Evolutionary conservation across 495 filamentous ascomycete genomes (phyloP), one percentile per base, ranked within the genome.

Genomic region (Evernia prunastri): DNA sequence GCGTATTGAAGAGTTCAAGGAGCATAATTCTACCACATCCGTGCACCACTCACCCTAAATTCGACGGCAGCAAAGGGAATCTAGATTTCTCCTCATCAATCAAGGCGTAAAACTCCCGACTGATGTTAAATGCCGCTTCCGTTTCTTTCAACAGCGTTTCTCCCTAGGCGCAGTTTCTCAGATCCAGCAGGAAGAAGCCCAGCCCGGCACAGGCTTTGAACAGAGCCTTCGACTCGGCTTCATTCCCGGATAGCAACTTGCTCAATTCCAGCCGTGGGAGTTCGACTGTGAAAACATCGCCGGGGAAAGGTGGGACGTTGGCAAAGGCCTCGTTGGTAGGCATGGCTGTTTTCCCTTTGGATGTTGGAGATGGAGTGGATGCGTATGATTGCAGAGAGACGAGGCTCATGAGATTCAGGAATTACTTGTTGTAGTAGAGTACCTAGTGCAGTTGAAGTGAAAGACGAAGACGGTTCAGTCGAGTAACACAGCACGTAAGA

Each of bases 141-240:
- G 31, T 25, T 9, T 63, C 47, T 40, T 42, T 29, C 8, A 63
- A 33, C 7, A 63, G 13, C 1, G 33, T 36, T 15, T 63, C 49
- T 12, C 61, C 61, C 12, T 56, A 17, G 8, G 1, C 20, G 23
- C 47, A 54, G 5, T 51, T 36, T 58, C 47, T 25, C 17, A 63
- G 23, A 42, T 63, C 47, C n/a, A 63, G 61, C 47, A 63, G 33
- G 15, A 43, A 56, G 61, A 63, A 63, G 8, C 61, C 61, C 9
- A 36, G 23, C 6, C 36, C 20, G 2, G 33, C n/a, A 36, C 47
- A 63, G 35, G 47, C 53, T 40, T 58, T 37, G 53, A 63, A 63
- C 17, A 63, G 51, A 10, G 33, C 31, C 13, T 39, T 2, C 35
- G 61, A 63, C 37, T 63, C 47, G n/a, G 18, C 9, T 40, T 36